Evolutionary conservation across 768 basidiomycete genomes (phyloP), one percentile per base, ranked within the genome.

Genomic region (Clitopilus passeckerianus): DNA sequence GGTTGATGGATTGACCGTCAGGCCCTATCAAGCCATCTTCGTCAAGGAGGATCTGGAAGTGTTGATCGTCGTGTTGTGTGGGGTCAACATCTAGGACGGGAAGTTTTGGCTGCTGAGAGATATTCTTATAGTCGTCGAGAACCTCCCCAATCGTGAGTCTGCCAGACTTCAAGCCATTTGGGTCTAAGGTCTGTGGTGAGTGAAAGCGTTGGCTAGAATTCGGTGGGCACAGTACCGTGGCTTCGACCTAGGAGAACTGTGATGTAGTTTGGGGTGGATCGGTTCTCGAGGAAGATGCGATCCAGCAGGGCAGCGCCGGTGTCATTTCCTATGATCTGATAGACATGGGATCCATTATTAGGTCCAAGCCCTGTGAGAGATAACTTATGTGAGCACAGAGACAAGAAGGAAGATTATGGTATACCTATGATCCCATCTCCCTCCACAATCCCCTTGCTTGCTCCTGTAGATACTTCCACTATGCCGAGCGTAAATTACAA

Each of bases 1-100:
- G 64, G 18, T 72, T 64, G 44, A 87, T 80, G 16, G 72, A 60
- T 27, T 81, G 67, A 6, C 85, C 85, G 58, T 86, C 78, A 0
- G 86, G 86, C 1, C 85, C 88, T 22, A 85, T 78, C 57, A 90
- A 73, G 1, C 85, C 85, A 61, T 87, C 72, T 10, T 75, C 69
- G 63, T 90, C 90, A 7, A 89, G 76, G 23, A 86, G 70, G 0
- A 84, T 74, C 63, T 86, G 84, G 76, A 87, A 89, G 63, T 90
- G 86, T 66, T 89, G 88, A 57, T 80, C 74, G 15, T 70, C 73
- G 3, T 66, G 54, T 34, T 72, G 58, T 18, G 56, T 60, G 2
- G 71, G 62, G 18, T 75, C 62, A 5, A 79, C 70, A 15, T 66
- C 61, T 1, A 77, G 72, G 37, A 90, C 83, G 9, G 76, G 61